Evolutionary conservation across 1,284 basidiomycete species (phyloP).

Genomic region (Boletus austroedulis): DNA sequence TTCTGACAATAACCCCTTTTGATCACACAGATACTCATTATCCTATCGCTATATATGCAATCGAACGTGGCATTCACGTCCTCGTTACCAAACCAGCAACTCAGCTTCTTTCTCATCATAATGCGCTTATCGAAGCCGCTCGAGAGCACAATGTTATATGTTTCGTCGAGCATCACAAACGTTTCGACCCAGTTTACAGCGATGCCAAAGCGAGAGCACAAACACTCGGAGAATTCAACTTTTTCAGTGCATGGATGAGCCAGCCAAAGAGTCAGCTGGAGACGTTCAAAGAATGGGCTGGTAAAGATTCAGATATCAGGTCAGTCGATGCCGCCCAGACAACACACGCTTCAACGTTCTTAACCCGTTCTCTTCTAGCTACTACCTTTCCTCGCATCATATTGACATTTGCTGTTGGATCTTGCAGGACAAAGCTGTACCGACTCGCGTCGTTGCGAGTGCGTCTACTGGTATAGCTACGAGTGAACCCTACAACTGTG

Average conservation of each 20-base stretch:
- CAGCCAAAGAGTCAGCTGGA: slow-evolving; percentile 93
- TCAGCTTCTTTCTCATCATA: slow-evolving; percentile 81
- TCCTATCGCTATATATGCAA: slow-evolving; percentile 81
- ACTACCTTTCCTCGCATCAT: slow-evolving; percentile 93
- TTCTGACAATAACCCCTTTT: background rate
- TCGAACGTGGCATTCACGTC: slow-evolving; percentile 82
- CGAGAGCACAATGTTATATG: slow-evolving; percentile 80
- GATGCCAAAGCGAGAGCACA: slow-evolving; percentile 80
- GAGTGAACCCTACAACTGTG: slow-evolving; percentile 80
- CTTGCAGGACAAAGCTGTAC: slow-evolving; percentile 74
- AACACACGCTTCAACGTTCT: background rate
- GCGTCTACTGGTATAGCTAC: slow-evolving; percentile 89
- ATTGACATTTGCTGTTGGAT: slow-evolving; percentile 93
- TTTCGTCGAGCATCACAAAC: slow-evolving; percentile 89
- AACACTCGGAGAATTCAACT: slow-evolving; percentile 87
- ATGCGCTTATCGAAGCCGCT: slow-evolving; percentile 71
- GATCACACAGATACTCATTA: slow-evolving; percentile 70
- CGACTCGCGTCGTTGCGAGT: slow-evolving; percentile 83
- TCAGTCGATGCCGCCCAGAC: slow-evolving; percentile 19
- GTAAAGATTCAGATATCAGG: slow-evolving; percentile 90
- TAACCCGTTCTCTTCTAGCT: slow-evolving; percentile 45
- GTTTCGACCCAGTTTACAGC: slow-evolving; percentile 90
- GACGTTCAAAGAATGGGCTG: slow-evolving; percentile 93
- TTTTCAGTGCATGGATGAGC: slow-evolving; percentile 90
- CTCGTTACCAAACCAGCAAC: slow-evolving; percentile 92